Evolutionary conservation across 179 eudicot genomes (phyloP).

Genomic region (Heliamphora pulchella): DNA sequence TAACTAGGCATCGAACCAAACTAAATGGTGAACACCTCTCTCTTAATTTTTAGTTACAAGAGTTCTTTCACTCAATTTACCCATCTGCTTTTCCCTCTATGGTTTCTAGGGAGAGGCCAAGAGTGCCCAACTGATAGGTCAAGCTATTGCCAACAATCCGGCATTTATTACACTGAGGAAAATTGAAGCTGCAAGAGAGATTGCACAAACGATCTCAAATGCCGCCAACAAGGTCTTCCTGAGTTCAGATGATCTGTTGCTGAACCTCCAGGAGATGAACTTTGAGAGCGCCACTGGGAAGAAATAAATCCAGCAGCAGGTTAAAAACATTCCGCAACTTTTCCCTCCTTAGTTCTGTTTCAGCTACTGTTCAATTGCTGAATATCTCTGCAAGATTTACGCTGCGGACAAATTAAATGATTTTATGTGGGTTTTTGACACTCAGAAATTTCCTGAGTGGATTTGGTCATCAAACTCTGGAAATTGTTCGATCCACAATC

Average conservation of each 20-base stretch:
- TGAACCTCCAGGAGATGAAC: slow-evolving; percentile 16
- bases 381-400: neutral
- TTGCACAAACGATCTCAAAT: slow-evolving; percentile 35
- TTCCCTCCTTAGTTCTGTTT: neutral
- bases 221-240: slow-evolving; percentile 35
- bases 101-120: slow-evolving; percentile 57
- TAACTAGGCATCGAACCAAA: too few relatives aligned
- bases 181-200: slow-evolving; percentile 56
- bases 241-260: slow-evolving; percentile 17
- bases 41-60: neutral
- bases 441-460: neutral
- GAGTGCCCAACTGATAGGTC: slow-evolving; percentile 63
- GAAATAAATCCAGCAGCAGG: neutral
- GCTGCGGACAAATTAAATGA: neutral
- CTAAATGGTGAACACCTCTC: too few relatives aligned
- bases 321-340: neutral
- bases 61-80: neutral
- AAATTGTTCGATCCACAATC: neutral
- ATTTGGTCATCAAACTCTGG: neutral
- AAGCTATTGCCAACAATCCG: slow-evolving; percentile 50
- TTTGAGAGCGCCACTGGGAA: slow-evolving; percentile 6
- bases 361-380: neutral
- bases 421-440: neutral
- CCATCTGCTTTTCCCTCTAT: neutral
- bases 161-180: slow-evolving; percentile 53